Conservation (phyloP, 2,329 filamentous ascomycete species). For the Curvularia eragrostidis region DNA sequence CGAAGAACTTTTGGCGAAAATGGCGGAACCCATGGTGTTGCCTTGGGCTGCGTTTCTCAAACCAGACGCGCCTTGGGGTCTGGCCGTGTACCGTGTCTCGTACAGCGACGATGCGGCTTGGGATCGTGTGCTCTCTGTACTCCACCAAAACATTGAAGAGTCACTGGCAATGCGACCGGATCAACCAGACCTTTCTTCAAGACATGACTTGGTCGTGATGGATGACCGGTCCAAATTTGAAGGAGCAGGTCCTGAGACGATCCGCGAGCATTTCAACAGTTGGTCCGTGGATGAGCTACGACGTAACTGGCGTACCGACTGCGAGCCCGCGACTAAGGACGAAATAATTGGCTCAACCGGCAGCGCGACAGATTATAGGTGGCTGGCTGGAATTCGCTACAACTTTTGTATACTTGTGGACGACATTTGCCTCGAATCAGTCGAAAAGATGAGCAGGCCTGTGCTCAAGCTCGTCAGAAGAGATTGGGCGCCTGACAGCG, state of each 20-base stretch:
- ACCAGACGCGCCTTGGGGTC: conserved; percentile 7
- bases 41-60: not conserved
- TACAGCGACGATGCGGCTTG: conserved; percentile 9
- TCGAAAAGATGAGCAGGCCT: not conserved
- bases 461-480: conserved; percentile 6
- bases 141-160: not conserved
- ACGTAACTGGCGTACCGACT: conserved; percentile 7
- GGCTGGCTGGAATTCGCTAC: conserved; percentile 1
- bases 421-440: conserved; percentile 7
- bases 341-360: not conserved
- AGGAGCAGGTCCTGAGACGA: conserved; percentile 3
- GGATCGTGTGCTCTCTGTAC: conserved; percentile 5
- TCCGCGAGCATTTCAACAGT: conserved; percentile 5
- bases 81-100: conserved; percentile 5
- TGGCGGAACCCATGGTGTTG: conserved; percentile 1
- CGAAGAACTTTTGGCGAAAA: not conserved
- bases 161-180: not conserved
- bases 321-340: not conserved
- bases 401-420: conserved; percentile 4
- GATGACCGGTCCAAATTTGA: conserved; percentile 3
- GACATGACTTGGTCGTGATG: conserved; percentile 2
- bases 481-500: not conserved
- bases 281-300: conserved; percentile 5
- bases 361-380: not conserved
- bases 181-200: conserved; percentile 3